A percentile compares a stretch with the other conserved stretches of the same genome.
Evolutionary conservation across 768 basidiomycete genomes (phyloP).

Genomic region (Leucocoprinus birnbaumii): DNA sequence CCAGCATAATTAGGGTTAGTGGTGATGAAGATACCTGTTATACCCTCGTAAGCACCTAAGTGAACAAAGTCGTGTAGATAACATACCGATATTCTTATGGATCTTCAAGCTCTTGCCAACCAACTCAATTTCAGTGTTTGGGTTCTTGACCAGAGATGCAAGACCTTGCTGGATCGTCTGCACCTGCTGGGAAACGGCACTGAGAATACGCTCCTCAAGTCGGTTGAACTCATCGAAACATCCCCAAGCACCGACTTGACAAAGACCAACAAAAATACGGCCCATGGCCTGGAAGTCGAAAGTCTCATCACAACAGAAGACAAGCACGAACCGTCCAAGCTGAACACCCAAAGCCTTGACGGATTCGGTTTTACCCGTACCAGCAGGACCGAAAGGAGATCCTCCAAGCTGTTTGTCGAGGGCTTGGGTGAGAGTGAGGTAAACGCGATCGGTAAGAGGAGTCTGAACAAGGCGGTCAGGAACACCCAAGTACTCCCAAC

Average conservation of each 20-base stretch:
- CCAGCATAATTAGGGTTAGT: constrained; percentile 99
- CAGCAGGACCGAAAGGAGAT: constrained; percentile 96
- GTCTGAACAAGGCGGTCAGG: constrained; percentile 97
- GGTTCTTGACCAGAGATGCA: constrained; percentile 76
- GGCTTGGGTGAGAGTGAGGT: constrained; percentile 94
- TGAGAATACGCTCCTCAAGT: constrained; percentile 95
- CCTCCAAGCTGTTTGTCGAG: constrained; percentile 94
- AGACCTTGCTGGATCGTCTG: constrained; percentile 98
- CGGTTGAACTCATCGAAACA: constrained; percentile 99
- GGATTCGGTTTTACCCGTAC: constrained; percentile 98
- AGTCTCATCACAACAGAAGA: constrained; percentile 99
- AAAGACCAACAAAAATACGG: constrained; percentile 96
- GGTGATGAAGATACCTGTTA: constrained; percentile 91
- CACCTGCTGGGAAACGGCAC: constrained; percentile 98
- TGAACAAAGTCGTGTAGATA: neutral
- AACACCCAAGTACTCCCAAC: constrained; percentile 98
- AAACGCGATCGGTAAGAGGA: constrained; percentile 94
- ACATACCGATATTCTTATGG: constrained; percentile 86
- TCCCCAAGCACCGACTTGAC: constrained; percentile 99
- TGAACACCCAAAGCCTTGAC: constrained; percentile 98
- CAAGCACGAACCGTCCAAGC: constrained; percentile 96
- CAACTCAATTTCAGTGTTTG: constrained; percentile 89
- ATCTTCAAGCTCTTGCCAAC: constrained; percentile 93
- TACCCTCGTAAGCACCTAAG: constrained; percentile 7
- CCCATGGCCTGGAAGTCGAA: constrained; percentile 99